These are phyloP conservation scores for Alternaria consortialis DNA, from an alignment of 2,329 filamentous ascomycete species.

Conservation along the genomic window DNA sequence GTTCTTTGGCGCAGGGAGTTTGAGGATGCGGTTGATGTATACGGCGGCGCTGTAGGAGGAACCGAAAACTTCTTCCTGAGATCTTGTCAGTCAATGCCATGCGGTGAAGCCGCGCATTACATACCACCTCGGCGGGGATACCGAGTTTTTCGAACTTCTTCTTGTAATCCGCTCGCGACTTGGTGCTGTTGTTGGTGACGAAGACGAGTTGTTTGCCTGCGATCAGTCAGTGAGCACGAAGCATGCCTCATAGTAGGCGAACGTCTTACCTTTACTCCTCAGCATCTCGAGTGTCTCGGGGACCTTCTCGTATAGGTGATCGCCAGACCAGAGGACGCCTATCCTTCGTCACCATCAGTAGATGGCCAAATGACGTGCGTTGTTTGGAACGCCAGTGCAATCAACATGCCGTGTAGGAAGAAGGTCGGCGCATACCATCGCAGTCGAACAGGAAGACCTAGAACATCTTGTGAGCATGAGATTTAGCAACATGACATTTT, in stretches of 20 bases:
- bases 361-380: background rate
- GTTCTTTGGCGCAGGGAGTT: conserved; percentile 78
- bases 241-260: background rate
- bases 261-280: conserved; percentile 74
- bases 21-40: conserved; percentile 93
- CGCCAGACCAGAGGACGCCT: conserved; percentile 97
- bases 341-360: conserved; percentile 56
- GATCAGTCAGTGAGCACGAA: background rate
- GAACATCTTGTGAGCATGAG: conserved; percentile 29
- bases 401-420: conserved; percentile 13
- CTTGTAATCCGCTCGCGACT: conserved; percentile 89
- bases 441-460: conserved; percentile 96
- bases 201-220: conserved; percentile 91
- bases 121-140: conserved; percentile 75
- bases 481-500: background rate
- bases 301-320: conserved; percentile 84
- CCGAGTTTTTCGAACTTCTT: conserved; percentile 86
- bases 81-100: conserved; percentile 9
- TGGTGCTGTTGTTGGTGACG: conserved; percentile 99
- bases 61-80: conserved; percentile 88
- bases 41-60: conserved; percentile 94
- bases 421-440: conserved; percentile 71
- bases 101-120: conserved; percentile 16
- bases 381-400: background rate
- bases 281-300: conserved; percentile 87